Conservation (phyloP, 192 early-diverging fungal genomes). For the Physocladia obscura region DNA sequence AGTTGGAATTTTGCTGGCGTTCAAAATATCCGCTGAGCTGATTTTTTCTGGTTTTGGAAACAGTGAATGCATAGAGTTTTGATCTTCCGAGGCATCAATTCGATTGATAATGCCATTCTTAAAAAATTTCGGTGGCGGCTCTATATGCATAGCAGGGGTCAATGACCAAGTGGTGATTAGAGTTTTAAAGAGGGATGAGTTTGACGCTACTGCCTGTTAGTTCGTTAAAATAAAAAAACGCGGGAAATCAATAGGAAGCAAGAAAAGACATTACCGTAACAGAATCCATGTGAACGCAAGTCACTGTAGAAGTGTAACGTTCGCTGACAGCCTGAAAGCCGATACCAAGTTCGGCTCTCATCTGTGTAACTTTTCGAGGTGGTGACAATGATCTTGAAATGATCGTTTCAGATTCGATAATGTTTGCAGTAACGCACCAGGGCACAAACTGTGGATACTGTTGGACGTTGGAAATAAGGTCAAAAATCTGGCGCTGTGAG, state of each 20-base stretch:
- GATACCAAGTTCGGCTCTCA: slow-evolving; percentile 74
- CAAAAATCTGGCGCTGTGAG: slow-evolving; percentile 75
- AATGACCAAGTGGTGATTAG: slow-evolving; percentile 71
- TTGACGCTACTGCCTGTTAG: slow-evolving; percentile 54
- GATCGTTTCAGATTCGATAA: slow-evolving; percentile 44
- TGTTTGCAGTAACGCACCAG: slow-evolving; percentile 69
- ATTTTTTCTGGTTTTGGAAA: not conserved
- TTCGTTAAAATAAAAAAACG: slow-evolving; percentile 39
- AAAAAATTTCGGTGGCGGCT: too few species aligned
- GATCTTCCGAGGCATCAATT: not conserved
- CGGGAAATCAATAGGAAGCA: not conserved
- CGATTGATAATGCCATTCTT: too few species aligned
- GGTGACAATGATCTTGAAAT: not conserved
- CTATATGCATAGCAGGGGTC: slow-evolving; percentile 33
- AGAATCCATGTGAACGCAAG: slow-evolving; percentile 57
- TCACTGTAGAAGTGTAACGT: slow-evolving; percentile 74
- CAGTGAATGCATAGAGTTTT: not conserved
- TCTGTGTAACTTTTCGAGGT: slow-evolving; percentile 24
- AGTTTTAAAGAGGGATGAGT: slow-evolving; percentile 65
- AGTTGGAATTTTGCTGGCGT: not conserved
- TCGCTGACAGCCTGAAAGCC: slow-evolving; percentile 80
- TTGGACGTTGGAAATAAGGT: slow-evolving; percentile 77
- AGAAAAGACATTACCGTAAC: slow-evolving; percentile 56
- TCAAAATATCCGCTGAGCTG: not conserved
- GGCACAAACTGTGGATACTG: slow-evolving; percentile 82